Evolutionary conservation across 345 rosid genomes (phyloP).

Genomic region (Excoecaria cochinchinensis): DNA sequence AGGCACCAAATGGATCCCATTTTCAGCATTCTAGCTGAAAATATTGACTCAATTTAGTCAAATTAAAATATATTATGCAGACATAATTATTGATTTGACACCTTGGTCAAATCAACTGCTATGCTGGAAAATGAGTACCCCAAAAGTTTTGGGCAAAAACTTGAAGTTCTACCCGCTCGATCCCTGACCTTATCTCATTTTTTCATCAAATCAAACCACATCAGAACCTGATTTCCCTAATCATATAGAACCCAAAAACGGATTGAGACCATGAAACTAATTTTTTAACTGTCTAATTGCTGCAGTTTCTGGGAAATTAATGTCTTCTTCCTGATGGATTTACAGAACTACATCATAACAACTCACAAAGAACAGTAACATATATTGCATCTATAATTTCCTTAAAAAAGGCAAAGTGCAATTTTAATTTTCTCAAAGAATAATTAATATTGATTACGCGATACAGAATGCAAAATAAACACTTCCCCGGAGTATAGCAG

Average conservation of each 20-base stretch:
- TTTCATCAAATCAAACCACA: too few species aligned
- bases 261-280: not conserved
- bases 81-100: not conserved
- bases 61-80: not conserved
- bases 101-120: too few species aligned
- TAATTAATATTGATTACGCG: not conserved
- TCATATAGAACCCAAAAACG: not conserved
- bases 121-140: too few species aligned
- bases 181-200: too few species aligned
- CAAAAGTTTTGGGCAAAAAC: too few species aligned
- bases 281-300: not conserved
- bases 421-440: not conserved
- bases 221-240: too few species aligned
- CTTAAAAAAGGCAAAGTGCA: not conserved
- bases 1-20: too few species aligned
- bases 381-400: not conserved
- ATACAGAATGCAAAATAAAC: not conserved
- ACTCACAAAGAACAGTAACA: not conserved
- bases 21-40: too few species aligned
- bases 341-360: conserved; percentile 1
- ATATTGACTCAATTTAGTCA: not conserved
- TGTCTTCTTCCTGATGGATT: conserved; percentile 7
- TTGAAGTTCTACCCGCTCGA: too few species aligned
- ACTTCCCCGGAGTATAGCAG: not conserved
- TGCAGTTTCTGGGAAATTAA: not conserved